A percentile compares a stretch with the other conserved stretches of the same genome.
phyloP scores from a whole-genome alignment of 495 filamentous ascomycete species.

The Thermothielavioides terrestris region DNA sequence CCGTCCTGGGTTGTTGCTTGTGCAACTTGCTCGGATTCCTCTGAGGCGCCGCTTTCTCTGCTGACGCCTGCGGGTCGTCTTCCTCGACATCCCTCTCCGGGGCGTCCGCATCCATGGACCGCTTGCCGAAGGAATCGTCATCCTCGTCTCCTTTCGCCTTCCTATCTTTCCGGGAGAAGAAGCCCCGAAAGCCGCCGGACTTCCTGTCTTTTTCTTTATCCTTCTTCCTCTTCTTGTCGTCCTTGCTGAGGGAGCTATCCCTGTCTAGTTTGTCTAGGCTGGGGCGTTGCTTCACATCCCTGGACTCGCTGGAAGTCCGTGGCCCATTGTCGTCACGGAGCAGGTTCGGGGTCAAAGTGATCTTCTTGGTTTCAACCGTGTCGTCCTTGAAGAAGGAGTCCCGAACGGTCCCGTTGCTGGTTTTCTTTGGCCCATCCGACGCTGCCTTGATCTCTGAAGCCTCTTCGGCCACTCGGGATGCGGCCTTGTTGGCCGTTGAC shows the following conservation, averaged over 20 bases:
- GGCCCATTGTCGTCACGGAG: constrained; percentile 72
- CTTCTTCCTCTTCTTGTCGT: constrained; percentile 53
- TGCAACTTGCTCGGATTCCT: constrained; percentile 65
- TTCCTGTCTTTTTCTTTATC: constrained; percentile 91
- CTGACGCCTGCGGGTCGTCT: constrained; percentile 29
- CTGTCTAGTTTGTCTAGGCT: constrained; percentile 52
- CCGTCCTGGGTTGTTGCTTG: constrained; percentile 51
- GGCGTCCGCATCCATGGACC: constrained; percentile 41
- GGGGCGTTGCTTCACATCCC: constrained; percentile 47
- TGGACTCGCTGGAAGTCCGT: constrained; percentile 51
- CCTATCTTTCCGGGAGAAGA: constrained; percentile 95
- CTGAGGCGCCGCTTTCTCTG: constrained; percentile 37
- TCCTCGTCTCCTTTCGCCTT: constrained; percentile 62
- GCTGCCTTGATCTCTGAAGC: constrained; percentile 51
- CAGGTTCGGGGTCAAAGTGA: constrained; percentile 91
- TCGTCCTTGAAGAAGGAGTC: constrained; percentile 98
- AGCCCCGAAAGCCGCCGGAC: constrained; percentile 77
- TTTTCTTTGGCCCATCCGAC: constrained; percentile 51
- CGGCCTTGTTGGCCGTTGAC: constrained; percentile 11
- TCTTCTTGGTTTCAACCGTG: constrained; percentile 89
- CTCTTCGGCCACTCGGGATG: constrained; percentile 51
- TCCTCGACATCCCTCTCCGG: constrained; percentile 40
- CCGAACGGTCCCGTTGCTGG: constrained; percentile 74
- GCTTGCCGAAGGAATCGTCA: constrained; percentile 58
- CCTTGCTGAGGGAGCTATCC: constrained; percentile 34